Evolutionary conservation across 805 yeast species (phyloP), one percentile per base, ranked within the genome.

Genomic region (Yamadazyma kitorensis): DNA sequence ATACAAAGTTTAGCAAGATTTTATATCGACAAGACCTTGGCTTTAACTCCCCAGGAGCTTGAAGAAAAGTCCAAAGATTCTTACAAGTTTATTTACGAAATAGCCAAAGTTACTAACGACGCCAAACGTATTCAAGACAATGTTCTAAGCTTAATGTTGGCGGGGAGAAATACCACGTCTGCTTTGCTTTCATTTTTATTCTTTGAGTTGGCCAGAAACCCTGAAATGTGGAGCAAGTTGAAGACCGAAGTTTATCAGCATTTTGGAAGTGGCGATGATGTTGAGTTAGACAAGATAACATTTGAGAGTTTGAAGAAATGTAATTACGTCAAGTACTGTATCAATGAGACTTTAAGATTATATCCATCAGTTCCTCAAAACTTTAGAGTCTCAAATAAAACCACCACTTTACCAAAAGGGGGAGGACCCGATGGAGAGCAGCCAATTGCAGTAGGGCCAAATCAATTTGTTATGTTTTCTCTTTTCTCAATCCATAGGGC

Each of bases 401-500:
- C 53, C 36, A 53, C 59, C 2, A 51, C 53, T 3, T 41, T 57
- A 15, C 62, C 62, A 17, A 44, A 41, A 27, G 62, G 62, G 13
- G 60, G 59, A 8, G 65, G 65, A 4, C 34, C 37, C 5, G 52
- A 55, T 31, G 57, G 49, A 7, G 24, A 34, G 17, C 35, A 43
- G 6, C 56, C 57, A 26, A 48, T 49, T 19, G 7, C 10, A 7
- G 7, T 19, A 19, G 9, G 7, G 22, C 7, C 7, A 10, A 10
- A 19, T 19, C 10, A 6, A 19, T 7, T 7, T 7, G 22, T 19
- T 10, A 19, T 19, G 7, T 7, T 19, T 48, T 24, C 51, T 13
- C 55, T 68, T 6, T 66, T 61, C 43, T 45, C 61, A 12, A 58
- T 70, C 46, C 79, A 74, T 45, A 61, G 75, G 31, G 38, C 47